Base-by-base conservation (phyloP, 2,329 filamentous ascomycete species). In the Didymella segeticola region DNA sequence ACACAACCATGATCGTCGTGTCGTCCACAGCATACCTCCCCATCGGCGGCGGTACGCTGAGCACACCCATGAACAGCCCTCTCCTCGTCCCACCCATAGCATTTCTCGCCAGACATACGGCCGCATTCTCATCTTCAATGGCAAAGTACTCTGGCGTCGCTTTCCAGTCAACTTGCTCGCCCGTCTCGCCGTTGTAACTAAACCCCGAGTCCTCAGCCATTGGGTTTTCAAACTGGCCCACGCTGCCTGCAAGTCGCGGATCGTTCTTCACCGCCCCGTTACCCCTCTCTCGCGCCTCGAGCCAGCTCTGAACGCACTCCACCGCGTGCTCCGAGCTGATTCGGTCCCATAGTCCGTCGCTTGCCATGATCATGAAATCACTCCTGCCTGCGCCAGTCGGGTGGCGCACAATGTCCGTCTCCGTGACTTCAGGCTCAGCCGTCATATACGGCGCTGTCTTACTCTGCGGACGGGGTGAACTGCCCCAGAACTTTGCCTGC, bases 361-460 rank as follows among this genome's bases (percentile, higher is more conserved):
- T 84, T 0, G 86, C 87, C 60, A 90, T 77, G 56, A 90, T 86
- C 45, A 89, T 69, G 62, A 90, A 90, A 43, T 83, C 80, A 38
- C 60, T 61, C 23, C 58, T 47, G 6, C 67, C 66, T 2, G 74
- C 73, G 0, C 34, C 34, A 12, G 34, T 2, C 0, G 34, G 19
- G 12, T 37, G 12, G 34, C 76, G 71, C 5, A 81, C 72, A 5
- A 89, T 74, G 26, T 75, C 72, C 0, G 80, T 83, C 3, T 82
- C 85, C 2, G 81, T 86, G 22, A 90, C 77, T 26, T 86, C 85
- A 0, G 88, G 88, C 63, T 86, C 81, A 0, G 87, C 87, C 0
- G 84, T 89, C 61, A 90, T 72, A 70, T 90, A 90, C 0, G 88
- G 88, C 3, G 86, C 87, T 0, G 85, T 83, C 45, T 77, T 70